Percentiles rank a stretch among this genome's conserved stretches.
Evolutionary conservation across 805 yeast species (phyloP).

Genomic region (Saccharomycopsis javanensis): DNA sequence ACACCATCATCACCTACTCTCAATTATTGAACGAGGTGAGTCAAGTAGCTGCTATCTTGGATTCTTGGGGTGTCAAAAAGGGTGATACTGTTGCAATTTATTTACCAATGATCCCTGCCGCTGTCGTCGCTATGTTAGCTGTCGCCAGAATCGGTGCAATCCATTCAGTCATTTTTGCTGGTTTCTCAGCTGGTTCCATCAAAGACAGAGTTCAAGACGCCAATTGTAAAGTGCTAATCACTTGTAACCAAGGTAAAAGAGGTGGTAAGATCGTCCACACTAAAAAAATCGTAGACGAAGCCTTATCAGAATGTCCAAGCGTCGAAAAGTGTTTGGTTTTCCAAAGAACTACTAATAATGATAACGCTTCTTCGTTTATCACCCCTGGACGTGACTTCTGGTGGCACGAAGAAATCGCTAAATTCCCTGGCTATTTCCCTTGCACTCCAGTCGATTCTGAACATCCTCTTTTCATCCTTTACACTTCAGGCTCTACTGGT

Average conservation of each 20-base stretch:
- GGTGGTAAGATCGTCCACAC: constrained; percentile 92
- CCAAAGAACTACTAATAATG: constrained; percentile 67
- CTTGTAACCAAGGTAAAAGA: constrained; percentile 91
- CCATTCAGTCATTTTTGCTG: constrained; percentile 95
- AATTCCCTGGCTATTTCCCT: constrained; percentile 77
- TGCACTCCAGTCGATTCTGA: constrained; percentile 83
- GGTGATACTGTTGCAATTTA: constrained; percentile 97
- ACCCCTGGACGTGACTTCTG: constrained; percentile 75
- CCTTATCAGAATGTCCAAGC: constrained; percentile 56
- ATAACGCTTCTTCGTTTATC: constrained; percentile 45
- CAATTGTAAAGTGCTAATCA: constrained; percentile 73
- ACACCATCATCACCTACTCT: constrained; percentile 68
- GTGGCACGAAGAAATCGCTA: constrained; percentile 88
- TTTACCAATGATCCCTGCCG: constrained; percentile 97
- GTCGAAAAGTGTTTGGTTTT: constrained; percentile 81
- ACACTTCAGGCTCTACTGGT: constrained; percentile 98
- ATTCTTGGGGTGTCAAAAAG: constrained; percentile 76
- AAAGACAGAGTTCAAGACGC: constrained; percentile 88
- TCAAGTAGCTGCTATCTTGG: constrained; percentile 75
- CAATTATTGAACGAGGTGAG: constrained; percentile 79
- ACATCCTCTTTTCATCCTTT: constrained; percentile 90
- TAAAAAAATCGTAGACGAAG: constrained; percentile 93
- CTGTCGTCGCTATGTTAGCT: constrained; percentile 88
- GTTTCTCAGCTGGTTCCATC: constrained; percentile 88
- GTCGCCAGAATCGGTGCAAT: constrained; percentile 90